Evolutionary conservation across 148 eudicot species (phyloP), one percentile per base, ranked within the genome.

Genomic region (Vaccinium macrocarpon): DNA sequence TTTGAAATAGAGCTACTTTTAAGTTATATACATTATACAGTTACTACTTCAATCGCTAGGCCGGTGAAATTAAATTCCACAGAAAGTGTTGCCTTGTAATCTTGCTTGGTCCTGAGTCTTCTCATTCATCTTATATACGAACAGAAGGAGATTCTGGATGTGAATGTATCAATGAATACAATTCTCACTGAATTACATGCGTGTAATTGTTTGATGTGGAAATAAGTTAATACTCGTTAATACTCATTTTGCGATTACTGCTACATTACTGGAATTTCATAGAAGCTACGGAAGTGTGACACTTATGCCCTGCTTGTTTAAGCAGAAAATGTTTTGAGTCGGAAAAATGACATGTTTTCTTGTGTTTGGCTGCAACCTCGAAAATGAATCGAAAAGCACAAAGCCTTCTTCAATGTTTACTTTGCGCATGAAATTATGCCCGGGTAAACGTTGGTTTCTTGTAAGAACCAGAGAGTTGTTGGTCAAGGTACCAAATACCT

Each of bases 41-140:
- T 8, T 15, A 5, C 38, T 2, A 13, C 42, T 25, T 14, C 2
- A 50, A 9, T 49, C 15, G 21, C 50, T 1, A 49, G 10, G 80
- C 55, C 27, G 80, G 80, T 52, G n/a, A 78, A 78, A 78, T 16
- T 23, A 52, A 78, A 78, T 78, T 52, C 12, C 15, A 76, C 32
- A 11, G 79, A 18, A 76, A 48, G 15, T 4, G 29, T 25, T 6
- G 15, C 56, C 56, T 21, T 18, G 15, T 51, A 21, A 49, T 18
- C 79, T 23, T 49, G 32, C 56, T 76, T 76, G 56, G 79, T 76
- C 32, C 18, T 5, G 32, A 76, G 15, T 76, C 56, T 76, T 75
- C 79, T 76, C 7, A 76, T 76, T 51, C 5, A n/a, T 76, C 79
- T 50, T n/a, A n/a, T 23, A 49, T 21, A n/a, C 0, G 4, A 38